Base-by-base conservation (phyloP, 2,329 filamentous ascomycete species). In the Cadophora luteo-olivacea region DNA sequence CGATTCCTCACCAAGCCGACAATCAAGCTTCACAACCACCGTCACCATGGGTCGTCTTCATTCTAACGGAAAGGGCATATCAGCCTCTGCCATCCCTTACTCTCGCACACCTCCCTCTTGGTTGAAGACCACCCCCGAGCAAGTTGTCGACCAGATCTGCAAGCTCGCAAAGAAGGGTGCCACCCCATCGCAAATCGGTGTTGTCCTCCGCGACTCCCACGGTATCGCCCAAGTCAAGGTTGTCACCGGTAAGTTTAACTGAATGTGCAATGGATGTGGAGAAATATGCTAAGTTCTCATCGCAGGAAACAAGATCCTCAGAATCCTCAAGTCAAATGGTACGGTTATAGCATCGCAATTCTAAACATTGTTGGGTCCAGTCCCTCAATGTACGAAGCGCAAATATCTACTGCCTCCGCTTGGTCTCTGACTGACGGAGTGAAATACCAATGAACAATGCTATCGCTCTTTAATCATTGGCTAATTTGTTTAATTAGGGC, bases 11-110 rank as follows among this genome's bases (percentile, higher is more conserved):
- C 24, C 72, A 73, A 68, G 70, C 70, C 62, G 45, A 71, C 74
- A 72, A 76, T 73, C 78, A 70, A 67, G 70, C 72, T 75, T 73
- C 75, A 74, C 78, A 78, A 77, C 75, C 79, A 78, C 79, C 79
- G 77, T 81, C 81, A 82, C 80, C 84, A 97, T 97, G 93, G 93
- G 94, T 91, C 91, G 95, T 89, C 91, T 98, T 91, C 97, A 99
- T 91, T 92, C 89, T 89, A 97, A 97, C 81, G 95, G 96, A 87
- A 98, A 98, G 93, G 97, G 96, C 85, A 99, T 99, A 86, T 94
- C 93, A 77, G 85, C 93, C 86, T 97, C 93, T 74, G 93, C 96
- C 80, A 86, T 98, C 85, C 96, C 97, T 81, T 99, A 98, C 91
- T 97, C 93, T 77, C 95, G 96, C 86, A 90, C 89, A 79, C 83